Evolutionary conservation across 2,329 filamentous ascomycete genomes (phyloP).

Genomic region (Massarina eburnea): DNA sequence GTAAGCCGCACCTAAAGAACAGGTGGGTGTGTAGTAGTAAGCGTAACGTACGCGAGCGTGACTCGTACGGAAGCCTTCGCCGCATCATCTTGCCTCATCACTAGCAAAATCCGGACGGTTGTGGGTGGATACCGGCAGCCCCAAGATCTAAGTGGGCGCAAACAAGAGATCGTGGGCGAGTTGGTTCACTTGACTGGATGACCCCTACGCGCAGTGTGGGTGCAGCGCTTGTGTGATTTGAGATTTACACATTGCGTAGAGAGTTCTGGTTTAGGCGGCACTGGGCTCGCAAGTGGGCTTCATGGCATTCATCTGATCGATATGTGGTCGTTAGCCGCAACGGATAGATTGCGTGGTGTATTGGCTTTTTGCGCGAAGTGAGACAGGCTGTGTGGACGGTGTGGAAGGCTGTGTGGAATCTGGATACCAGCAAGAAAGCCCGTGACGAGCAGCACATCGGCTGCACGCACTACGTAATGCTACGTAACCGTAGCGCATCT

Average conservation of each 20-base stretch:
- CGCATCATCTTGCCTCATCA: conserved; percentile 5
- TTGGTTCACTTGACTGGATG: conserved; percentile 8
- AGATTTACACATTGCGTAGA: no score
- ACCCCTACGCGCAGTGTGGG: background rate
- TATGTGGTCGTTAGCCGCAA: conserved; percentile 4
- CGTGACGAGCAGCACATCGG: background rate
- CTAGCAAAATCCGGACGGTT: conserved; percentile 2
- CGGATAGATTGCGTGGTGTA: conserved; percentile 22
- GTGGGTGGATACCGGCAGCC: background rate
- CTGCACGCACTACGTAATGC: no score
- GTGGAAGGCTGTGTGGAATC: background rate
- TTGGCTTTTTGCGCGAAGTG: conserved; percentile 25
- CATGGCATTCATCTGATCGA: conserved; percentile 19
- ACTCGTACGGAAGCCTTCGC: conserved; percentile 1
- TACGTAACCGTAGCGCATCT: background rate
- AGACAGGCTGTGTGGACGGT: conserved; percentile 12
- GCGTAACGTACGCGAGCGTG: conserved; percentile 6
- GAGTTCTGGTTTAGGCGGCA: no score
- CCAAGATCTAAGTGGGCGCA: conserved; percentile 5
- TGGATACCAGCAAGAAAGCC: background rate
- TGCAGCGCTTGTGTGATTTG: no score
- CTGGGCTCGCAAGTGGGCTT: no score
- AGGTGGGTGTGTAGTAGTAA: conserved; percentile 12
- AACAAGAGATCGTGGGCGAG: conserved; percentile 4
- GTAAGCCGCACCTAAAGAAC: conserved; percentile 14